Percentiles rank a stretch among this genome's conserved stretches.
phyloP scores from a whole-genome alignment of 2,329 filamentous ascomycete species.

The Claviceps maximensis region DNA sequence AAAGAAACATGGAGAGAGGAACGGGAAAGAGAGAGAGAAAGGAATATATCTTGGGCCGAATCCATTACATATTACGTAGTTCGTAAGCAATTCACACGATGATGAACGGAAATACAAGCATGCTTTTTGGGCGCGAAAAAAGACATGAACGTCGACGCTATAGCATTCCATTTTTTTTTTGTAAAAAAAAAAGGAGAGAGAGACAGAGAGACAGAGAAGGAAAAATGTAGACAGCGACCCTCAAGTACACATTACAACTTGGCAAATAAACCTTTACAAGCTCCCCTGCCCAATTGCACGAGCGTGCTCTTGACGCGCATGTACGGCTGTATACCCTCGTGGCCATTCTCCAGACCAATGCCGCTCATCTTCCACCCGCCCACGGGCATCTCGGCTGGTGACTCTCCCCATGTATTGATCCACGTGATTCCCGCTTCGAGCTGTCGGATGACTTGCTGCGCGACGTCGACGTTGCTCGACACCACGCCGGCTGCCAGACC shows the following conservation, averaged over 20 bases:
- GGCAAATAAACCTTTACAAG: conserved; percentile 54
- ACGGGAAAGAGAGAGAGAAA: not conserved
- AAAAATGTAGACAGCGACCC: no score
- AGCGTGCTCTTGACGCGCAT: conserved; percentile 78
- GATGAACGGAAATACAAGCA: no score
- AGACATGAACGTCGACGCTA: no score
- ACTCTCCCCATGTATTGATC: conserved; percentile 92
- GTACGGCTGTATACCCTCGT: conserved; percentile 68
- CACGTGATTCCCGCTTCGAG: conserved; percentile 80
- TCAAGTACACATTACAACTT: conserved; percentile 36
- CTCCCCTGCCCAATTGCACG: conserved; percentile 60
- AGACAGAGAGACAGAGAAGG: not conserved
- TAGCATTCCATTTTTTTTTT: no score
- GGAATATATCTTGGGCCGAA: no score
- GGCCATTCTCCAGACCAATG: conserved; percentile 75
- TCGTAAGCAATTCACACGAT: no score
- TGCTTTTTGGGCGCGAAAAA: no score
- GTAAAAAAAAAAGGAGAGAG: no score
- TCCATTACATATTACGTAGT: no score
- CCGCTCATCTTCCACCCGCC: conserved; percentile 89
- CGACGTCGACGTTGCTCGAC: conserved; percentile 58
- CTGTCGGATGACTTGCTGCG: conserved; percentile 56
- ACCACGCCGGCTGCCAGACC: conserved; percentile 80
- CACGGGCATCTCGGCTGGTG: conserved; percentile 81
- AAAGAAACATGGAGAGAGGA: no score